Conservation (phyloP, 2,329 filamentous ascomycete genomes). For the Chaetomium sp. region DNA sequence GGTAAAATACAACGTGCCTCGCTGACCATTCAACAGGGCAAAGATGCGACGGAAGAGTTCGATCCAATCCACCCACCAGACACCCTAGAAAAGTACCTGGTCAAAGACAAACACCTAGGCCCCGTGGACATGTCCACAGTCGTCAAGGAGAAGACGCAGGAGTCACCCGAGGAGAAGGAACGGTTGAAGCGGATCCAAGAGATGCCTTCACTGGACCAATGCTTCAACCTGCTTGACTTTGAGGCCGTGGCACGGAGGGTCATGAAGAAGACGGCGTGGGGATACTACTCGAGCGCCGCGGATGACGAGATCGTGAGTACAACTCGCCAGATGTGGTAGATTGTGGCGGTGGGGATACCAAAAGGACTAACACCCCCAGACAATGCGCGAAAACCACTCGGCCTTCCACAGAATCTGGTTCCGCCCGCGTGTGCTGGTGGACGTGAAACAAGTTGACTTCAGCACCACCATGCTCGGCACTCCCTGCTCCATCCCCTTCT, state of each 20-base stretch:
- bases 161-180: conserved; percentile 54
- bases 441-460: conserved; percentile 82
- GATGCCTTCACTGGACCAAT: conserved; percentile 78
- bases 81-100: conserved; percentile 78
- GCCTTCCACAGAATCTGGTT: conserved; percentile 99
- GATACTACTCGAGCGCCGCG: conserved; percentile 91
- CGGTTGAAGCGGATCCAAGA: conserved; percentile 65
- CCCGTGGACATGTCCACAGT: conserved; percentile 82
- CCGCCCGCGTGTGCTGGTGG: conserved; percentile 77
- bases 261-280: conserved; percentile 97
- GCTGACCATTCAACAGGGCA: conserved; percentile 48
- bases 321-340: neutral
- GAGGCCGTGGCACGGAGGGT: conserved; percentile 82
- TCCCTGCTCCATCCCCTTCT: conserved; percentile 80
- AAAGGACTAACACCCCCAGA: conserved; percentile 43
- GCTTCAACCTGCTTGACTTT: conserved; percentile 93
- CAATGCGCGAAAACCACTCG: conserved; percentile 88
- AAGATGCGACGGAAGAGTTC: conserved; percentile 88
- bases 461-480: conserved; percentile 90
- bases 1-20: neutral
- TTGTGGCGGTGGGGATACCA: neutral
- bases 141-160: conserved; percentile 55
- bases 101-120: conserved; percentile 81
- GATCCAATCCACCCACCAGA: conserved; percentile 85
- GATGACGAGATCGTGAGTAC: conserved; percentile 76